A percentile compares a stretch with the other conserved stretches of the same genome.
Conservation (phyloP, 169 alveolate species). For the Plasmodium gonderi region DNA sequence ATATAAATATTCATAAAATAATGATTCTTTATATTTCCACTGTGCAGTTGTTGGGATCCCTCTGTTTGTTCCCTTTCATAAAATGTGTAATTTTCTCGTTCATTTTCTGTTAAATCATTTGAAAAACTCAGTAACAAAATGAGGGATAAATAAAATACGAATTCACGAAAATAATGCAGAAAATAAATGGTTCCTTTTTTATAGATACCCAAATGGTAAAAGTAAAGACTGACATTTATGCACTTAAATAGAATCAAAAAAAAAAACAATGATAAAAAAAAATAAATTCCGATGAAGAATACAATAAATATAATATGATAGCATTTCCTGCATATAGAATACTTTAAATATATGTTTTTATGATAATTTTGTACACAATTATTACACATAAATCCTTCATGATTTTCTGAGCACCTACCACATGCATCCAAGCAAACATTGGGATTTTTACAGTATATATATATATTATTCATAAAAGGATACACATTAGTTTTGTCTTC, state of each 20-base stretch:
- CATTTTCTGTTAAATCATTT: slow-evolving; percentile 73
- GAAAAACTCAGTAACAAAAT: slow-evolving; percentile 54
- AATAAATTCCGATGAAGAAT: slow-evolving; percentile 7
- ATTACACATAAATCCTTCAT: slow-evolving; percentile 70
- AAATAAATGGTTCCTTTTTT: slow-evolving; percentile 52
- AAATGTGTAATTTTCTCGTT: slow-evolving; percentile 21
- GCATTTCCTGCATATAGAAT: slow-evolving; percentile 52
- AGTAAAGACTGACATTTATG: slow-evolving; percentile 65
- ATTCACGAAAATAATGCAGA: slow-evolving; percentile 71
- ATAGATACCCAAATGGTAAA: slow-evolving; percentile 47
- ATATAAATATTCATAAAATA: slow-evolving; percentile 61
- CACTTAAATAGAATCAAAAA: slow-evolving; percentile 23
- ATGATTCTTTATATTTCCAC: slow-evolving; percentile 19
- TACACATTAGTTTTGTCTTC: slow-evolving; percentile 45
- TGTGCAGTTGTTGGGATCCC: not conserved
- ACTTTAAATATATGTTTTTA: slow-evolving; percentile 70
- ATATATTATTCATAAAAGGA: slow-evolving; percentile 68
- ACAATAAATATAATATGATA: slow-evolving; percentile 15
- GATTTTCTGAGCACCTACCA: slow-evolving; percentile 48
- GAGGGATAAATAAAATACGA: slow-evolving; percentile 53
- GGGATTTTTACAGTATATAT: slow-evolving; percentile 47
- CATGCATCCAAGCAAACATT: slow-evolving; percentile 60
- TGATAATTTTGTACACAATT: slow-evolving; percentile 54
- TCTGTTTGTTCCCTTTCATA: not conserved
- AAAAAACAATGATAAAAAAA: slow-evolving; percentile 23